Evolutionary conservation across 1,284 basidiomycete genomes (phyloP).

Genomic region (Apiotrichum veenhuisii): DNA sequence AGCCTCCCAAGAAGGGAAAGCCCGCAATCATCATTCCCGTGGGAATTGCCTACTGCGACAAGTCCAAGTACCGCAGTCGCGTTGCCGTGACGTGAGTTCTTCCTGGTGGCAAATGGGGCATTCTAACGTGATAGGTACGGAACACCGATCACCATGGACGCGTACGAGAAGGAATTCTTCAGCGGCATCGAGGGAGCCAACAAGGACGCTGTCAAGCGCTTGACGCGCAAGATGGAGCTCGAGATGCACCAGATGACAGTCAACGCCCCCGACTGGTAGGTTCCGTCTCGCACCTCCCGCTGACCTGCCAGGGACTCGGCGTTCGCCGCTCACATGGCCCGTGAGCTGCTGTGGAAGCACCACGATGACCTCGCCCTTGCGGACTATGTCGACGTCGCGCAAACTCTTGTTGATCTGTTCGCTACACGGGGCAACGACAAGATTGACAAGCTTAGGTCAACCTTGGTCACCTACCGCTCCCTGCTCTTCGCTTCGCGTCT

Average conservation of each 20-base stretch:
- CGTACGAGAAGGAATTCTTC: slow-evolving; percentile 73
- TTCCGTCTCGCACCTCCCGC: slow-evolving; percentile 5
- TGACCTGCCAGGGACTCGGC: slow-evolving; percentile 66
- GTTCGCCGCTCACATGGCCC: slow-evolving; percentile 79
- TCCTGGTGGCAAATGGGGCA: not conserved
- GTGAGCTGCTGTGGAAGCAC: slow-evolving; percentile 80
- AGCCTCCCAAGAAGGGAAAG: slow-evolving; percentile 49
- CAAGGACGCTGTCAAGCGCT: slow-evolving; percentile 76
- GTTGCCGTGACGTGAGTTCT: slow-evolving; percentile 54
- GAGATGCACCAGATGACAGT: slow-evolving; percentile 73
- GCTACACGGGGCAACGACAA: slow-evolving; percentile 59
- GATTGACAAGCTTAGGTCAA: slow-evolving; percentile 61
- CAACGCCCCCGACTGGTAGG: slow-evolving; percentile 88
- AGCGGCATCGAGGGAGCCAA: slow-evolving; percentile 63
- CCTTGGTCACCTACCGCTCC: slow-evolving; percentile 77
- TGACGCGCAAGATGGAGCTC: slow-evolving; percentile 70
- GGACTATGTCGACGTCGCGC: slow-evolving; percentile 76
- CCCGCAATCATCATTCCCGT: slow-evolving; percentile 69
- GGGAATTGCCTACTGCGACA: slow-evolving; percentile 90
- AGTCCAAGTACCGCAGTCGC: slow-evolving; percentile 82
- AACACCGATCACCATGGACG: slow-evolving; percentile 68
- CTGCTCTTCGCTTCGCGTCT: slow-evolving; percentile 76
- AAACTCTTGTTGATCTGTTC: slow-evolving; percentile 84
- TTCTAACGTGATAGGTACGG: slow-evolving; percentile 61
- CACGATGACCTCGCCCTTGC: slow-evolving; percentile 69